A percentile compares a stretch with the other conserved stretches of the same genome.
Evolutionary conservation across 257 asterid species (phyloP).

Genomic region (Nicotiana undulata): DNA sequence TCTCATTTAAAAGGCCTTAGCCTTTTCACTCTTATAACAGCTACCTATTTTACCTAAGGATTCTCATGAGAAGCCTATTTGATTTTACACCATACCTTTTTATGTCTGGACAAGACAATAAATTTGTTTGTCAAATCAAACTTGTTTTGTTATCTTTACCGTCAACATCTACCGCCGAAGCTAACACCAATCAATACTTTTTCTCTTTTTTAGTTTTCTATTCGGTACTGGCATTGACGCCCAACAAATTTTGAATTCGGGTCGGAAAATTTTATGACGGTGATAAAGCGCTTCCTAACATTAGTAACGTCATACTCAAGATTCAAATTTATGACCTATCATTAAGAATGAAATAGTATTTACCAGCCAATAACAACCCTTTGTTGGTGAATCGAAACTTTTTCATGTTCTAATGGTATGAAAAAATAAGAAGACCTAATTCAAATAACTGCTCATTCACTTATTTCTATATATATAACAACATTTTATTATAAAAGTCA

Average conservation of each 20-base stretch:
- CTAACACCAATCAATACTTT: not conserved
- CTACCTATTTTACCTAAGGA: not conserved
- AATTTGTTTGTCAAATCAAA: not conserved
- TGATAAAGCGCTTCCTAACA: too few relatives aligned
- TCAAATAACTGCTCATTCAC: too few relatives aligned
- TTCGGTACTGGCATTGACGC: too few relatives aligned
- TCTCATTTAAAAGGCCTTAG: not conserved
- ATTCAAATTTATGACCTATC: too few relatives aligned
- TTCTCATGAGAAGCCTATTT: not conserved
- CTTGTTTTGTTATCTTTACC: not conserved
- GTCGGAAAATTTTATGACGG: too few relatives aligned
- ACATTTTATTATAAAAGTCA: too few relatives aligned
- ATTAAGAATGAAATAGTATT: too few relatives aligned
- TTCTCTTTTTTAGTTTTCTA: too few relatives aligned
- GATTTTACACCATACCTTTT: not conserved
- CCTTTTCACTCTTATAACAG: not conserved
- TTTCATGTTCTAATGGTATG: not conserved
- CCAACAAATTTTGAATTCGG: too few relatives aligned
- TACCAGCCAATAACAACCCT: too few relatives aligned
- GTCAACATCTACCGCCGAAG: not conserved
- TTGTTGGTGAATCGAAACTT: not conserved
- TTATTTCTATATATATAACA: too few relatives aligned
- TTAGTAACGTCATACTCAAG: too few relatives aligned
- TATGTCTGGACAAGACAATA: not conserved
- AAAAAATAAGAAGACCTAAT: not conserved